These are phyloP conservation scores for Curvularia verruculosa DNA, from an alignment of 2,329 filamentous ascomycete species.

Conservation along the genomic window DNA sequence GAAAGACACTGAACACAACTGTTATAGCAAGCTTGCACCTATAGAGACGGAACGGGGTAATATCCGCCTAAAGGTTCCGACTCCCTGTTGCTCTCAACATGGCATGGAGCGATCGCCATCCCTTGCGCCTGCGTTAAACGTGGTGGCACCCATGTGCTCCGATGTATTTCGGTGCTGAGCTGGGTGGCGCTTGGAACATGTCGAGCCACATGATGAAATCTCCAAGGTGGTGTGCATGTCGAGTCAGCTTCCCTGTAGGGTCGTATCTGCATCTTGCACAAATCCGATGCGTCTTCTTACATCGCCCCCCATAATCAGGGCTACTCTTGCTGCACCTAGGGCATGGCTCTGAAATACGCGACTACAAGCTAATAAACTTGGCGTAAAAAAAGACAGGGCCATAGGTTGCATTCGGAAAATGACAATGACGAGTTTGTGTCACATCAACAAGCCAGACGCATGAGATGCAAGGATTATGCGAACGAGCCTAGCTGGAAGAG, in stretches of 20 bases:
- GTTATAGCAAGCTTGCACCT: conserved; percentile 4
- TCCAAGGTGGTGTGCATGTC: conserved; percentile 7
- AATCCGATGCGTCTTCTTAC: conserved; percentile 3
- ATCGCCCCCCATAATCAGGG: conserved; percentile 1
- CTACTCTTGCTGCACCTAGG: conserved; percentile 1
- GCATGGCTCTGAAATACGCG: conserved; percentile 5
- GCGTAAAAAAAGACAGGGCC: neutral
- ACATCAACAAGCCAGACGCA: conserved; percentile 9
- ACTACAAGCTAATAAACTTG: conserved; percentile 15
- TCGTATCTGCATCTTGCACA: conserved; percentile 6
- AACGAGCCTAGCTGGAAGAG: conserved; percentile 8
- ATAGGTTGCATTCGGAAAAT: conserved; percentile 5
- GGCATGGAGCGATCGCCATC: neutral
- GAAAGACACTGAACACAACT: neutral
- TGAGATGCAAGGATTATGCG: conserved; percentile 7
- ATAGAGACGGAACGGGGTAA: neutral
- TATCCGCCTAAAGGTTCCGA: neutral
- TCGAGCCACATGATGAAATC: conserved; percentile 5
- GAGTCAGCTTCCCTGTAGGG: conserved; percentile 11
- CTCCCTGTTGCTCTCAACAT: neutral
- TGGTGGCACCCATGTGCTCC: neutral
- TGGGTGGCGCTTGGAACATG: neutral
- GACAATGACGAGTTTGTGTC: conserved; percentile 11
- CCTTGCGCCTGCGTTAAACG: neutral
- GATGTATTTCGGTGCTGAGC: neutral